phyloP scores from a whole-genome alignment of 345 rosid species.

The Brassica incana region DNA sequence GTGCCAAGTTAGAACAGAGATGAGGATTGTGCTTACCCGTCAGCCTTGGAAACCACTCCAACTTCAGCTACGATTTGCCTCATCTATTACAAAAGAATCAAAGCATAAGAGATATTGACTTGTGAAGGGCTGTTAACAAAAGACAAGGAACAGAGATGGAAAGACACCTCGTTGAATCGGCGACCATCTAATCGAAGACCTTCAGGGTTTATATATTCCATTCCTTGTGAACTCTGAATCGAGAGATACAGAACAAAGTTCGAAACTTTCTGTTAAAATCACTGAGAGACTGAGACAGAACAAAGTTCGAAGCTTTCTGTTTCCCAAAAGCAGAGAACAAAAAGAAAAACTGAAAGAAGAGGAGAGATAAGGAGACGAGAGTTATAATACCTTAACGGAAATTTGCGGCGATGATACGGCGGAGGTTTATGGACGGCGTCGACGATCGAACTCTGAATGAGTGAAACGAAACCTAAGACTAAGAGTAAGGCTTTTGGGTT shows the following conservation, averaged over 20 bases:
- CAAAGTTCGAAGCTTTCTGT: conserved; percentile 3
- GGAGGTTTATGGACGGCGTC: conserved; percentile 23
- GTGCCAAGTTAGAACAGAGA: not conserved
- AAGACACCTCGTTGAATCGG: conserved; percentile 68
- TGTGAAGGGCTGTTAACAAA: not conserved
- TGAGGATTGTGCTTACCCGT: conserved; percentile 52
- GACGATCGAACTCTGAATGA: conserved; percentile 12
- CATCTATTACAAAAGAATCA: conserved; percentile 50
- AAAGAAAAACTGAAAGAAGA: not conserved
- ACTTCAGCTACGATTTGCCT: conserved; percentile 88
- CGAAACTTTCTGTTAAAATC: not conserved
- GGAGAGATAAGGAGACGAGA: not conserved
- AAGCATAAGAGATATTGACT: not conserved
- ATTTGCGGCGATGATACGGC: conserved; percentile 15
- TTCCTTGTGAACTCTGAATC: conserved; percentile 29
- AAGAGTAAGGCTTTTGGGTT: conserved; percentile 4
- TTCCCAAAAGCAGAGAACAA: not conserved
- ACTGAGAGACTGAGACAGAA: not conserved
- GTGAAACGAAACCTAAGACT: not conserved
- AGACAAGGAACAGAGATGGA: not conserved
- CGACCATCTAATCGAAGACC: conserved; percentile 86
- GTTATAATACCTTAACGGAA: not conserved
- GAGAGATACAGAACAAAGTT: conserved; percentile 4
- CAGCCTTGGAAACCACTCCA: conserved; percentile 74
- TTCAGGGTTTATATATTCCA: conserved; percentile 90